phyloP scores from a whole-genome alignment of 768 basidiomycete species.

The Suillus bovinus region DNA sequence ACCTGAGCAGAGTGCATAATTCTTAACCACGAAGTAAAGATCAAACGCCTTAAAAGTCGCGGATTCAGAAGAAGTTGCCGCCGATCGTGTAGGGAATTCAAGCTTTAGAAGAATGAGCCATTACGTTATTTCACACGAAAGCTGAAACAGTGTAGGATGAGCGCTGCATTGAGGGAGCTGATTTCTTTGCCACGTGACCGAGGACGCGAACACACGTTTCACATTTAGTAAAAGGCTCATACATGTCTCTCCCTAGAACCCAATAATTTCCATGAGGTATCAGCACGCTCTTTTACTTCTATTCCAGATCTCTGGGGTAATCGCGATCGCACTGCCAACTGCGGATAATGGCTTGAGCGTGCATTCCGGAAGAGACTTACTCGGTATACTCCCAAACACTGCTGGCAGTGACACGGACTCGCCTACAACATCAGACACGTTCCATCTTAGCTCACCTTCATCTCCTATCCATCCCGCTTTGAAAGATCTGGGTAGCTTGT shows the following conservation, averaged over 20 bases:
- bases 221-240: neutral
- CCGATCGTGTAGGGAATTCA: conserved; percentile 12
- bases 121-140: conserved; percentile 12
- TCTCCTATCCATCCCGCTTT: conserved; percentile 2
- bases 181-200: conserved; percentile 9
- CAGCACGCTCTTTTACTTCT: conserved; percentile 5
- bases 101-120: conserved; percentile 2
- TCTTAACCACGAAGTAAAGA: neutral
- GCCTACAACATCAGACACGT: neutral
- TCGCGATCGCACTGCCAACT: conserved; percentile 9
- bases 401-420: neutral
- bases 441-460: neutral
- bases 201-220: conserved; percentile 2
- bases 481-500: neutral
- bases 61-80: conserved; percentile 10
- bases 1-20: conserved; percentile 9
- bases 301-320: conserved; percentile 3
- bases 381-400: conserved; percentile 18
- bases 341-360: neutral
- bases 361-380: conserved; percentile 12
- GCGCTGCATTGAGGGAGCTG: too few species aligned
- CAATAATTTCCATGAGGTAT: conserved; percentile 4
- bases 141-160: too few species aligned
- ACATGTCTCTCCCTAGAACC: neutral
- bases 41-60: conserved; percentile 3